Evolutionary conservation across 495 filamentous ascomycete genomes (phyloP), one percentile per base, ranked within the genome.

Genomic region (Talaromyces stipitatus): DNA sequence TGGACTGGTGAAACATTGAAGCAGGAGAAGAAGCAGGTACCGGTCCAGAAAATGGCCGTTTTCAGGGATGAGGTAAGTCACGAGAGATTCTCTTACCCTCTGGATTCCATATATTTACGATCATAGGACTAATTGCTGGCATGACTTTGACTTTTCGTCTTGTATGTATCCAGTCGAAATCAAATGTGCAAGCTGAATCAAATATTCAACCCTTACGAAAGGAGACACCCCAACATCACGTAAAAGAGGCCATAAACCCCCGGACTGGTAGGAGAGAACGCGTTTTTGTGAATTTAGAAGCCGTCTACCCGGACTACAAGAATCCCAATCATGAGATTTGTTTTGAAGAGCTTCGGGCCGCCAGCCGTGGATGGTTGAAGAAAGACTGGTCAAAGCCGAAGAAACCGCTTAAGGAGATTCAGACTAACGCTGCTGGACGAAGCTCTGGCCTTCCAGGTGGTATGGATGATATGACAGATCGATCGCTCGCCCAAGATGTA

Each of bases 51-150:
- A 76, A 83, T 98, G 83, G 75, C 85, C 64, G 82, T 97, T 18
- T 98, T 96, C 79, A 91, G 91, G 76, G 94, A 98, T 78, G 81
- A 88, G 88, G 94, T 97, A 85, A 84, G 92, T 82, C 54, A 23
- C 59, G 60, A 27, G 23, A 6, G 27, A 45, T 18, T 20, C 20
- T 58, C 62, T 48, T 66, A 65, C 55, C 66, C 62, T 72, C 69
- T 68, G 76, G 78, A 69, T 61, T 74, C 72, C 77, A 72, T 62
- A 80, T 90, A 83, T 96, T 95, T 91, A 96, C 92, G 80, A 86
- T 84, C 82, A 83, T 80, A 96, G 91, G 91, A 95, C 91, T 96
- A 95, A 96, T 90, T 81, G 72, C 72, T 83, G 82, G 77, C 78
- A 72, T 74, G 77, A 81, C 64, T 74, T 76, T 78, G 54, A 28